These are phyloP conservation scores for Nidularia pulvinata DNA, from an alignment of 768 basidiomycete genomes.

Conservation along the genomic window DNA sequence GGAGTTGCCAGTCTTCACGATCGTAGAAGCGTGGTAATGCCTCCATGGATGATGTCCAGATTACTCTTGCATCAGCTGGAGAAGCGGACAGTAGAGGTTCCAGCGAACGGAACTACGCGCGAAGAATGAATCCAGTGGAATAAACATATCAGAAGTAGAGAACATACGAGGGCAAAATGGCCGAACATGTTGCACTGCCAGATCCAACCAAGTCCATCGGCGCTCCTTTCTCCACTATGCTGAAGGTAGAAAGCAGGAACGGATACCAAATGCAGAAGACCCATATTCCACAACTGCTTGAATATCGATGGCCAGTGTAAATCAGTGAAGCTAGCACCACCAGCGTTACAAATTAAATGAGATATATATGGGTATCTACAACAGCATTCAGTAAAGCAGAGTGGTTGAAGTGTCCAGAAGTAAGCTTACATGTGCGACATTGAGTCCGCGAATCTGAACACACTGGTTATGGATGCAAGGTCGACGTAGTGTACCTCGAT, in stretches of 20 bases:
- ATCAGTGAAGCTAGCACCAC: constrained; percentile 54
- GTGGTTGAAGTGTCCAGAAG: neutral
- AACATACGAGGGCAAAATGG: constrained; percentile 74
- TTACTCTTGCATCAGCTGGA: constrained; percentile 52
- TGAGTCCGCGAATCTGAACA: constrained; percentile 61
- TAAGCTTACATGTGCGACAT: constrained; percentile 49
- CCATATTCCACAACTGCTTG: constrained; percentile 46
- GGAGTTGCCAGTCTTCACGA: constrained; percentile 71
- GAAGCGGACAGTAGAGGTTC: constrained; percentile 50
- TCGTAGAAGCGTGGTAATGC: constrained; percentile 54
- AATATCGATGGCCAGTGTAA: constrained; percentile 52
- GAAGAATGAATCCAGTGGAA: constrained; percentile 1
- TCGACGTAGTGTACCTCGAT: constrained; percentile 69
- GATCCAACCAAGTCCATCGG: constrained; percentile 74
- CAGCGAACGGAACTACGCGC: constrained; percentile 59
- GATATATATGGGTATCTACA: constrained; percentile 79
- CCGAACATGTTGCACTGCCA: constrained; percentile 89
- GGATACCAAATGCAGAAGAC: constrained; percentile 48
- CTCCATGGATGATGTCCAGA: constrained; percentile 83
- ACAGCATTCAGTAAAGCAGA: constrained; percentile 1
- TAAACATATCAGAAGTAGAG: neutral
- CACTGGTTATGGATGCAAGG: constrained; percentile 56
- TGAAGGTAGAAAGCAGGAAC: constrained; percentile 60
- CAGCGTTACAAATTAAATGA: constrained; percentile 82
- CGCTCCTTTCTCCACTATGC: constrained; percentile 52